Evolutionary conservation across 441 rosid species (phyloP).

Genomic region (Gossypium aridum): DNA sequence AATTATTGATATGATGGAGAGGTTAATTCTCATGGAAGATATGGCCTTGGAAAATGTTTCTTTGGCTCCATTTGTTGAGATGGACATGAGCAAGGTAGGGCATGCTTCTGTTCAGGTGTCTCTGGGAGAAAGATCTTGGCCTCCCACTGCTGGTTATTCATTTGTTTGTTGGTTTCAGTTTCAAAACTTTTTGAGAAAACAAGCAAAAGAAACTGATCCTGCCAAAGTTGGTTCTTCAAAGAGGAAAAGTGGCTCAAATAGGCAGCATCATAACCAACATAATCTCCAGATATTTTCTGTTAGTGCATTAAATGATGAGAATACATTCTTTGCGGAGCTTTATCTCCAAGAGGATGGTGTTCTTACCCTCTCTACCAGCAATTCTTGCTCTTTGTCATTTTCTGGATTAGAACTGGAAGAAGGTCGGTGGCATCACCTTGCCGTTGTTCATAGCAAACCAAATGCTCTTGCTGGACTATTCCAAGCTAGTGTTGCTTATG

Average conservation of each 20-base stretch:
- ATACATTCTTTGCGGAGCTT: constrained; percentile 80
- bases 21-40: constrained; percentile 67
- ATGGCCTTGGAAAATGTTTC: constrained; percentile 57
- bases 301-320: constrained; percentile 75
- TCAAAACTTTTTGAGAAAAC: constrained; percentile 49
- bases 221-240: constrained; percentile 37
- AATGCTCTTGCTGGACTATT: constrained; percentile 99
- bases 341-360: constrained; percentile 94
- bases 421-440: constrained; percentile 99
- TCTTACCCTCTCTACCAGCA: constrained; percentile 97
- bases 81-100: constrained; percentile 78
- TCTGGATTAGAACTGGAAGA: constrained; percentile 95
- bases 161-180: constrained; percentile 87
- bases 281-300: constrained; percentile 88
- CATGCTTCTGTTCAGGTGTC: constrained; percentile 82
- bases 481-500: constrained; percentile 98
- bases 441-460: constrained; percentile 98
- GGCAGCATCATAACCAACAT: constrained; percentile 59
- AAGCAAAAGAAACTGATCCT: constrained; percentile 40
- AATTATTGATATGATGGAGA: constrained; percentile 86
- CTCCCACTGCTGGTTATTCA: constrained; percentile 89
- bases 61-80: constrained; percentile 73
- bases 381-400: constrained; percentile 80
- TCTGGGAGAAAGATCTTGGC: constrained; percentile 87
- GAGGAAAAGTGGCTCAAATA: constrained; percentile 34